Base-by-base conservation (phyloP, 2,329 filamentous ascomycete species). In the Xylariaceae sp. region DNA sequence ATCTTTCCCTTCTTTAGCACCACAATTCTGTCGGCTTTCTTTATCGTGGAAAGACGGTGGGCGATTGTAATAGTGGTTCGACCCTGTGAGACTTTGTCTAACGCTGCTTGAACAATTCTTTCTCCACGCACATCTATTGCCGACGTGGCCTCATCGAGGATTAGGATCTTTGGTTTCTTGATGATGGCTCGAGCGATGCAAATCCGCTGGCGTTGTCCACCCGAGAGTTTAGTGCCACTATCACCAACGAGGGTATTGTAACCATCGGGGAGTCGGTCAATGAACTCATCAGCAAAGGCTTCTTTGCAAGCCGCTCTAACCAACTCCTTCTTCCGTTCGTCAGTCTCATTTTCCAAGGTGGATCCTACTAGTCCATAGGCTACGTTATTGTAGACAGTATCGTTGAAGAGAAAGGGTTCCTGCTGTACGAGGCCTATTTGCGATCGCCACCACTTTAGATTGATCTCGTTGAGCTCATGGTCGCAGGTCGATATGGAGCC, bases 161-260 rank as follows among this genome's bases (percentile, higher is more conserved):
- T 85, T 2, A 91, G 76, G 33, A 91, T 89, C 11, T 80, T 79
- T 0, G 89, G 89, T 55, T 86, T 78, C 53, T 87, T 84, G 40
- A 92, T 80, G 55, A 93, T 90, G 32, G 85, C 86, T 24, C 89
- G 79, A 1, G 89, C 88, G 57, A 92, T 92, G 2, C 89, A 88
- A 20, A 95, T 80, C 4, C 91, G 83, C 68, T 95, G 91, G n/a
- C 89, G 83, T 68, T 96, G 91, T 1, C 91, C 91, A n/a, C 90
- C 88, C 9, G 87, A 91, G 1, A 95, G 75, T 67, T 89, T 91
- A 41, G 88, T 86, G 4, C 91, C 91, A 23, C 82, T 82, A 65
- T 93, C 89, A 1, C 91, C 91, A 1, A 94, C 89, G 7, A 81
- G 72, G 0, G 90, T 91, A 4, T 87, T 80, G 65, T 92, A 92